These are phyloP conservation scores for Croton setiger DNA, from an alignment of 441 rosid genomes.

Conservation along the genomic window DNA sequence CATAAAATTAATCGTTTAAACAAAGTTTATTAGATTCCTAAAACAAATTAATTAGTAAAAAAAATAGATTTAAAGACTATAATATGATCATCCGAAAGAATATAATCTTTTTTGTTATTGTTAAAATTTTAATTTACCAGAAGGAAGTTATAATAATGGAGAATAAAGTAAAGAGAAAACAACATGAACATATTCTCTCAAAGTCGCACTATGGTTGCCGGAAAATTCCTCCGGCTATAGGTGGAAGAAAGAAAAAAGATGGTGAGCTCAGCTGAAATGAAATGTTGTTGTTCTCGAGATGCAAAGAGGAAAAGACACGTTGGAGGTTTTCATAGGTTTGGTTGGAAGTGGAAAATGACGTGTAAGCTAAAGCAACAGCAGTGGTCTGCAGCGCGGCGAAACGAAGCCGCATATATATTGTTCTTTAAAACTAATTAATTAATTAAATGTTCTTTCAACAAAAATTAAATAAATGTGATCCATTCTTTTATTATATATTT, in stretches of 20 bases:
- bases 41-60: neutral
- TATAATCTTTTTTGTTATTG: slow-evolving; percentile 10
- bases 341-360: neutral
- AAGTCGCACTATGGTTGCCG: neutral
- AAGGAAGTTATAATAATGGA: slow-evolving; percentile 18
- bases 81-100: slow-evolving; percentile 12
- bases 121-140: neutral
- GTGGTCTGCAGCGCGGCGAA: slow-evolving; percentile 25
- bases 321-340: neutral
- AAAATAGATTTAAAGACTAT: neutral
- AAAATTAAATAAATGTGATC: no score
- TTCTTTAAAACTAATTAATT: neutral
- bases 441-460: no score
- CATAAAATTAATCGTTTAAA: no score
- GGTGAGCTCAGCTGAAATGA: neutral
- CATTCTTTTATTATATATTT: neutral
- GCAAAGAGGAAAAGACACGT: slow-evolving; percentile 11
- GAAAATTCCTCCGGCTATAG: neutral
- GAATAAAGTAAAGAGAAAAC: slow-evolving; percentile 25
- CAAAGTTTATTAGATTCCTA: neutral
- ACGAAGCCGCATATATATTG: slow-evolving; percentile 26
- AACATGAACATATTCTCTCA: slow-evolving; percentile 8
- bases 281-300: slow-evolving; percentile 9
- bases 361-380: neutral
- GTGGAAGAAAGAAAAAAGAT: neutral